Percentiles rank a stretch among this genome's conserved stretches.
Conservation (phyloP, 1,139 yeast species). For the Eremothecium sinecaudum region DNA sequence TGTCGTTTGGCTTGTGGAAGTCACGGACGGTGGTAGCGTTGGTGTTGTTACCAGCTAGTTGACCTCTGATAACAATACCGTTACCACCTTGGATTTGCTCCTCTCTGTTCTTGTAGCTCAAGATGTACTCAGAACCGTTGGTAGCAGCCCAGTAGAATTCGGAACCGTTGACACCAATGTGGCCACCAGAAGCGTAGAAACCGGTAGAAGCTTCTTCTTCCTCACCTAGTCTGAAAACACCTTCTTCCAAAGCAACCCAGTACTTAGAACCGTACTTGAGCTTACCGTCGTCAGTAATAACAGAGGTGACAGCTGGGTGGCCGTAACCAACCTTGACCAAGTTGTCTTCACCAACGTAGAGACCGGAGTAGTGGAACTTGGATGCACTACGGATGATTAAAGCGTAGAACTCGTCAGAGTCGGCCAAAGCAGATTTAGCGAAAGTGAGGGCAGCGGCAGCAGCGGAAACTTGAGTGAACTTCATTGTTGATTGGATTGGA, state of each 20-base stretch:
- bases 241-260: slow-evolving; percentile 19
- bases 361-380: slow-evolving; percentile 24
- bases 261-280: slow-evolving; percentile 24
- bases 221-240: slow-evolving; percentile 13
- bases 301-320: slow-evolving; percentile 13
- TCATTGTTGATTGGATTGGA: too few relatives aligned
- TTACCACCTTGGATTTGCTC: slow-evolving; percentile 12
- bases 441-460: slow-evolving; percentile 10
- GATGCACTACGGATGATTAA: slow-evolving; percentile 31
- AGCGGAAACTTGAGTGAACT: too few relatives aligned
- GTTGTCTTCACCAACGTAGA: too few relatives aligned
- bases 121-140: slow-evolving; percentile 11
- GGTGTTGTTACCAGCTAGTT: not conserved
- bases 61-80: slow-evolving; percentile 14
- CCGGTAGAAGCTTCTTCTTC: slow-evolving; percentile 24
- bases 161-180: slow-evolving; percentile 22
- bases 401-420: slow-evolving; percentile 30
- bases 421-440: slow-evolving; percentile 20
- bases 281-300: slow-evolving; percentile 16
- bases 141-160: slow-evolving; percentile 21
- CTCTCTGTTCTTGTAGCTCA: slow-evolving; percentile 12
- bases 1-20: too few relatives aligned
- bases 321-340: too few relatives aligned
- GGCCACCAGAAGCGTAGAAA: slow-evolving; percentile 24
- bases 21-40: not conserved